These are phyloP conservation scores for Annona cherimola DNA, from an alignment of 164 flowering plant species.

Conservation along the genomic window DNA sequence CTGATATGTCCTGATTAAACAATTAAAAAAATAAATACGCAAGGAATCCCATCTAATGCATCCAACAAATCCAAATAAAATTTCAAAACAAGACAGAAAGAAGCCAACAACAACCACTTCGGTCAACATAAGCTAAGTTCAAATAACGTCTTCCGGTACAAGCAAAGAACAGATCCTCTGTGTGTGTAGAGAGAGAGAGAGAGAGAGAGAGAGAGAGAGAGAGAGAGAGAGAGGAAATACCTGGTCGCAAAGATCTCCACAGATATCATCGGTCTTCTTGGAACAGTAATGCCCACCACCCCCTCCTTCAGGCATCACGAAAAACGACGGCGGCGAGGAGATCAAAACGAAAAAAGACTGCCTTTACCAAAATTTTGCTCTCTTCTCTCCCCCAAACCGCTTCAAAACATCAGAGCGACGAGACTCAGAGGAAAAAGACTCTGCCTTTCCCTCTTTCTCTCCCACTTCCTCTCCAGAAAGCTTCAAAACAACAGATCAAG, in stretches of 20 bases:
- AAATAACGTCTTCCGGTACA: too few relatives aligned
- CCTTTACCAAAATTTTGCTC: too few relatives aligned
- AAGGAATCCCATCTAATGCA: too few relatives aligned
- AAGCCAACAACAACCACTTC: neutral
- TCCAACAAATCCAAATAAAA: neutral
- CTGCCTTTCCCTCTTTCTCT: too few relatives aligned
- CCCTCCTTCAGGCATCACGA: slow-evolving; percentile 33
- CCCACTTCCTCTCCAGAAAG: neutral
- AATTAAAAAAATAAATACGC: too few relatives aligned
- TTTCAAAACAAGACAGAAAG: neutral
- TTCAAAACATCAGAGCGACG: too few relatives aligned
- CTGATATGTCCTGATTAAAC: too few relatives aligned
- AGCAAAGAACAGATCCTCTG: neutral
- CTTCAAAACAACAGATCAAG: neutral
- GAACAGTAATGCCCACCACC: slow-evolving; percentile 46
- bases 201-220: neutral
- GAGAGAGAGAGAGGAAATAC: slow-evolving; percentile 19
- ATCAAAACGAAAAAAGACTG: neutral
- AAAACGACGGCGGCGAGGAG: slow-evolving; percentile 10
- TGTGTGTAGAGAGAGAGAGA: neutral
- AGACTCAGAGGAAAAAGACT: too few relatives aligned
- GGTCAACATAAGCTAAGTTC: too few relatives aligned
- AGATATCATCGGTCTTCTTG: slow-evolving; percentile 76
- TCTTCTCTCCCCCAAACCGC: too few relatives aligned
- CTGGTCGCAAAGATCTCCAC: slow-evolving; percentile 76